Conservation (phyloP, 345 rosid genomes). For the Excoecaria cochinchinensis region DNA sequence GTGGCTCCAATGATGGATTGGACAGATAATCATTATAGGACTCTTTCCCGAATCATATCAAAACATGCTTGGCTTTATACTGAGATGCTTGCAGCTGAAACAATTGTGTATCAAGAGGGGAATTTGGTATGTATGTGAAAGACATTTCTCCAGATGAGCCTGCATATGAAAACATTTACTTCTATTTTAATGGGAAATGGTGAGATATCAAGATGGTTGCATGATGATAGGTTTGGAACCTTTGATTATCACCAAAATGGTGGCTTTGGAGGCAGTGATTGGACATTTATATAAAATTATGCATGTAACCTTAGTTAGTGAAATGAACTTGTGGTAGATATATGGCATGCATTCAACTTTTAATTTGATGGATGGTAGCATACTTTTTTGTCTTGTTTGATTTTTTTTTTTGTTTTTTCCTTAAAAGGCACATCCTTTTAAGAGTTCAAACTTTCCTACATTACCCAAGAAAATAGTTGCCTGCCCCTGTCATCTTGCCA, state of each 20-base stretch:
- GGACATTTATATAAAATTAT: not conserved
- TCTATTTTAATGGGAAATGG: not conserved
- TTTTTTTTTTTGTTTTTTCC: not conserved
- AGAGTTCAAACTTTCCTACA: not conserved
- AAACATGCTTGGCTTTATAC: constrained; percentile 97
- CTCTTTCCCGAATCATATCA: constrained; percentile 76
- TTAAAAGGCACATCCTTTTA: not conserved
- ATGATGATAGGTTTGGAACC: not conserved
- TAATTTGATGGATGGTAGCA: too few species aligned
- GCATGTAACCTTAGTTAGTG: not conserved
- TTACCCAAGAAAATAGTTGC: not conserved
- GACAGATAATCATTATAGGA: constrained; percentile 91
- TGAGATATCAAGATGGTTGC: not conserved
- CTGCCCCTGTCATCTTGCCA: not conserved
- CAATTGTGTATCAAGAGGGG: constrained; percentile 77
- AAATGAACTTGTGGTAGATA: not conserved
- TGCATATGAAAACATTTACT: too few species aligned
- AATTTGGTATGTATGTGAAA: constrained; percentile 44
- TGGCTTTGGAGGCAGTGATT: not conserved
- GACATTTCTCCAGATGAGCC: not conserved
- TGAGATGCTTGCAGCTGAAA: constrained; percentile 97
- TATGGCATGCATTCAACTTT: too few species aligned
- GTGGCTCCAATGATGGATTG: constrained; percentile 99
- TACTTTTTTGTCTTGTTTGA: not conserved
- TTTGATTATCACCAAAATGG: not conserved